Percentiles rank a stretch among this genome's conserved stretches.
Conservation (phyloP, 2,329 filamentous ascomycete genomes). For the Pseudofabraea citricarpa region DNA sequence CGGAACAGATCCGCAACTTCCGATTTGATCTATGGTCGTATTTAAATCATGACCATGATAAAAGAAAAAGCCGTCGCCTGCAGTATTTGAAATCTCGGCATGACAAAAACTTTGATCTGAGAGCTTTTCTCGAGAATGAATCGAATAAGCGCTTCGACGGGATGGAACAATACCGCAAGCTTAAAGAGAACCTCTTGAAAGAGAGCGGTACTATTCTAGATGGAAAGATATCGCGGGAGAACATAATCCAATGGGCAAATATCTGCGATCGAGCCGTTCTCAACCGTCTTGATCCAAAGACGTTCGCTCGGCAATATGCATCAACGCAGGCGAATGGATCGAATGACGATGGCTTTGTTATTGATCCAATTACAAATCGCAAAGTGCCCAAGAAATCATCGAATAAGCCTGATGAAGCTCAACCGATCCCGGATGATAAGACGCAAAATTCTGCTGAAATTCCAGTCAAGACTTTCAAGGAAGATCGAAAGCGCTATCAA, state of each 20-base stretch:
- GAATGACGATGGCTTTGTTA: conserved; percentile 34
- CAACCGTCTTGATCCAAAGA: background rate
- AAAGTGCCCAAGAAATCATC: conserved; percentile 31
- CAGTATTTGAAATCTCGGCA: no score
- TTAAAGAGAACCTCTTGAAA: background rate
- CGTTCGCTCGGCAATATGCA: conserved; percentile 22
- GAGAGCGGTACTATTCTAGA: background rate
- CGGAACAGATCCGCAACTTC: conserved; percentile 40
- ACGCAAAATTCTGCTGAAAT: conserved; percentile 14
- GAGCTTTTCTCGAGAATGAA: no score
- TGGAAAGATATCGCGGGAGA: no score
- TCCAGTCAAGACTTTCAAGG: conserved; percentile 27
- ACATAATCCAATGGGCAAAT: no score
- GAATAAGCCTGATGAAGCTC: background rate
- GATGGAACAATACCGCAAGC: background rate
- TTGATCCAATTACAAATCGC: conserved; percentile 57
- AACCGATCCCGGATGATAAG: background rate
- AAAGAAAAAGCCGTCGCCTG: no score
- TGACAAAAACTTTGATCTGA: no score
- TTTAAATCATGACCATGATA: no score
- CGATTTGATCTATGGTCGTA: conserved; percentile 44
- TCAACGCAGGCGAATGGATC: conserved; percentile 10
- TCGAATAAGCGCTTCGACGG: background rate
- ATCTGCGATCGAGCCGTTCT: background rate
- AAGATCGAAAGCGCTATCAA: conserved; percentile 31